Evolutionary conservation across 495 filamentous ascomycete genomes (phyloP).

Genomic region (Penicillium atrosanguineum): DNA sequence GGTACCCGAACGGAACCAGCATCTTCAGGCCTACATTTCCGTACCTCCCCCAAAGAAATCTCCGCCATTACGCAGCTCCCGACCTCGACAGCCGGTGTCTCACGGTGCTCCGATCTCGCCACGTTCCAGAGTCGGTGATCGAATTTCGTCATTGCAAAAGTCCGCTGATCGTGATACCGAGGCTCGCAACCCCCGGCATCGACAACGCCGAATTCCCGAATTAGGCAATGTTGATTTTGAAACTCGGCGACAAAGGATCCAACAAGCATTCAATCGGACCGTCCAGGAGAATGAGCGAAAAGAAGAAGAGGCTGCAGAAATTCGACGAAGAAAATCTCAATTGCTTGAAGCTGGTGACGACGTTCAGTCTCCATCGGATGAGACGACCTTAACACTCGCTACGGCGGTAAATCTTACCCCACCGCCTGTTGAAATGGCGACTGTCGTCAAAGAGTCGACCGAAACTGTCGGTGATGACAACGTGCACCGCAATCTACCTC

Average conservation of each 20-base stretch:
- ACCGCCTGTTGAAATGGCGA: conserved; percentile 26
- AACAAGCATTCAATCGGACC: conserved; percentile 75
- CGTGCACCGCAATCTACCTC: conserved; percentile 16
- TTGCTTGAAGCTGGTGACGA: conserved; percentile 32
- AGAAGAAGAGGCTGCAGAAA: conserved; percentile 48
- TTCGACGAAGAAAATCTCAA: conserved; percentile 37
- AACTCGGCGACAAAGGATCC: conserved; percentile 70
- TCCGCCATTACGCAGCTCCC: conserved; percentile 77
- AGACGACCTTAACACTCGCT: conserved; percentile 15
- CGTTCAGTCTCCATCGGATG: conserved; percentile 14
- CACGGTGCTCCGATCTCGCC: conserved; percentile 65
- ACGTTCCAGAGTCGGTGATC: conserved; percentile 56
- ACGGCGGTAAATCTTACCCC: conserved; percentile 24
- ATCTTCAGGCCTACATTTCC: conserved; percentile 64
- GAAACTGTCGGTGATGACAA: conserved; percentile 1
- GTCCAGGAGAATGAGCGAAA: conserved; percentile 66
- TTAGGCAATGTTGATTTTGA: conserved; percentile 75
- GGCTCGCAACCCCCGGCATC: conserved; percentile 33
- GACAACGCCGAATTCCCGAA: conserved; percentile 49
- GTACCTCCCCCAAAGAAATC: conserved; percentile 61
- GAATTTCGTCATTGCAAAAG: conserved; percentile 42
- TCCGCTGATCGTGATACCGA: conserved; percentile 27
- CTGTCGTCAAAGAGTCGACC: conserved; percentile 25
- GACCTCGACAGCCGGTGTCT: conserved; percentile 76
- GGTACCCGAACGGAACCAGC: conserved; percentile 44